These are phyloP conservation scores for Lagenidium sp. DNA, from an alignment of 352 stramenopile genomes.

Conservation along the genomic window DNA sequence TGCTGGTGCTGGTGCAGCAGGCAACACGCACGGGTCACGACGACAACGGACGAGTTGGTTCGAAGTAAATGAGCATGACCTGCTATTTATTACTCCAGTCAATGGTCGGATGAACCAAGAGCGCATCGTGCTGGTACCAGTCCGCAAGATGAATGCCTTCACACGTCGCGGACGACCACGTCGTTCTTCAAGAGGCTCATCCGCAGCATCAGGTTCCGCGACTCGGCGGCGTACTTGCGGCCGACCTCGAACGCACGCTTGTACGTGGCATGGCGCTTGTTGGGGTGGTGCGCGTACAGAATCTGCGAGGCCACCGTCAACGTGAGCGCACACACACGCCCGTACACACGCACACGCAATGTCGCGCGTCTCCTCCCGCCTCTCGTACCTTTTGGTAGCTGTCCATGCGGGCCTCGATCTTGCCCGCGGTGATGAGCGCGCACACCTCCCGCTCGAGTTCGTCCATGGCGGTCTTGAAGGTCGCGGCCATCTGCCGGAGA, in stretches of 20 bases:
- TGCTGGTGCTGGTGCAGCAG: no score
- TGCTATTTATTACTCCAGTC: no score
- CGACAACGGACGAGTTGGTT: no score
- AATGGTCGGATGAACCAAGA: no score
- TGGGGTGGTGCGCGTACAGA: constrained; percentile 69
- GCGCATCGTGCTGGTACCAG: no score
- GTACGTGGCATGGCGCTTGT: constrained; percentile 71
- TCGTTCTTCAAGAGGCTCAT: constrained; percentile 86
- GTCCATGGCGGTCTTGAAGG: constrained; percentile 57
- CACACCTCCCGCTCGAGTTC: constrained; percentile 75
- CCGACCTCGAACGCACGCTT: constrained; percentile 74
- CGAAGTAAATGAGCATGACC: no score
- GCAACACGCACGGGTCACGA: no score
- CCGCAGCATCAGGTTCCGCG: constrained; percentile 69
- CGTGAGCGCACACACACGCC: no score
- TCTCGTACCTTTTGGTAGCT: constrained; percentile 72
- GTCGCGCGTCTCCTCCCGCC: no score
- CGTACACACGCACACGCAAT: neutral
- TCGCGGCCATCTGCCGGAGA: constrained; percentile 77
- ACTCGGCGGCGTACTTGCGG: constrained; percentile 73
- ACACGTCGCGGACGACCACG: constrained; percentile 69
- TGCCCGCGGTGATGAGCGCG: constrained; percentile 58
- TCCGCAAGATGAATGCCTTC: constrained; percentile 7
- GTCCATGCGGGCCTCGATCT: constrained; percentile 80
- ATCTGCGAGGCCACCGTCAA: no score